Evolutionary conservation across 768 basidiomycete species (phyloP).

Genomic region (Exsudoporus frostii): DNA sequence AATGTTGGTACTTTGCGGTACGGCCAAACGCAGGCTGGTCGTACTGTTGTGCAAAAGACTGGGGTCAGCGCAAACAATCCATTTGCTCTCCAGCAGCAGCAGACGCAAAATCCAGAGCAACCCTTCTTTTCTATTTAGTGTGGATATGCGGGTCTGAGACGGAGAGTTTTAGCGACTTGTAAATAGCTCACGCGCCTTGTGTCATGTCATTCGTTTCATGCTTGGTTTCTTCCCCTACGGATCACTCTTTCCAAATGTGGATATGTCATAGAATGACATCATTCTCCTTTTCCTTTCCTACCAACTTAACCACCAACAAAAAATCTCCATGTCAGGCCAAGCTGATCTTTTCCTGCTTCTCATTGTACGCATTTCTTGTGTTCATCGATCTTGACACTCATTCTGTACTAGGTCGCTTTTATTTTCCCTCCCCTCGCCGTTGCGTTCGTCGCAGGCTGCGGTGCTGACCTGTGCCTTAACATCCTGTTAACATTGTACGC

Average conservation of each 20-base stretch:
- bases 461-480: constrained; percentile 80
- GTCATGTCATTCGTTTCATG: constrained; percentile 13
- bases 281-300: constrained; percentile 3
- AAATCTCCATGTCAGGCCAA: constrained; percentile 14
- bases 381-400: neutral
- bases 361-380: neutral
- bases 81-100: constrained; percentile 55
- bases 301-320: neutral
- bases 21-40: constrained; percentile 56
- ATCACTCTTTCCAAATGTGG: constrained; percentile 16
- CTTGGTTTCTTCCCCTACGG: constrained; percentile 5
- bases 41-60: constrained; percentile 44
- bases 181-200: neutral
- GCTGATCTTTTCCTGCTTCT: constrained; percentile 6
- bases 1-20: constrained; percentile 80
- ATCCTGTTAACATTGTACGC: constrained; percentile 73
- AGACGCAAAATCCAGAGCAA: constrained; percentile 56
- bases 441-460: constrained; percentile 72
- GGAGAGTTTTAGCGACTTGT: constrained; percentile 6
- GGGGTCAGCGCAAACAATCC: constrained; percentile 56
- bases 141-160: constrained; percentile 1
- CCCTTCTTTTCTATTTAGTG: constrained; percentile 75
- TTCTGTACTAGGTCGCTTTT: constrained; percentile 54
- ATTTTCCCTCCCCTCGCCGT: constrained; percentile 79
- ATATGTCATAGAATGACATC: constrained; percentile 22